Evolutionary conservation across 768 basidiomycete species (phyloP), one percentile per base, ranked within the genome.

Genomic region (Suillus weaverae): DNA sequence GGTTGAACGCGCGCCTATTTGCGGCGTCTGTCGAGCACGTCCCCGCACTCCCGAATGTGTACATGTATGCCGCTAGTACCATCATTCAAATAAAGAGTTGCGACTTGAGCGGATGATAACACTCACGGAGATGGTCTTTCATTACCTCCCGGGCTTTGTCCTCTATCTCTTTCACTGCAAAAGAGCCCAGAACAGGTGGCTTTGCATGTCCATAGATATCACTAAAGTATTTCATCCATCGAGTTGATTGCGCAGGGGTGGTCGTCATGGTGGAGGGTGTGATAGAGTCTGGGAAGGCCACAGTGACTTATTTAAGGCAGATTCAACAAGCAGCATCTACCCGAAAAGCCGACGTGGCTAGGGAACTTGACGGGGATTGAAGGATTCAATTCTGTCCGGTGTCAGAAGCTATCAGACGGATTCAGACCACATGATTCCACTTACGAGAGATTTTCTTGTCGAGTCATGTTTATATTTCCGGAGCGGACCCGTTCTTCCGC

Each of bases 11-110:
- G 46, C 77, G 81, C 39, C 80, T 81, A 70, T 96, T 95, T 59
- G 85, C 86, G 11, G 73, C 79, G 72, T 90, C 85, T 2, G 94
- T 95, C 35, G 83, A 79, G 62, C 81, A 80, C 3, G 85, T 84
- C 1, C 94, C 94, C 11, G 94, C 93, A 66, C 86, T 91, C 48
- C 91, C 91, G 63, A 84, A 85, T 3, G 89, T 88, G 70, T 94
- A 95, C 77, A 86, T 80, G 78, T 88, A 95, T 10, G 90, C 82
- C 76, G 63, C 87, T 91, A 81, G 10, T 14, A 7, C 30, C 20
- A 35, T 50, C 48, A 16, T 46, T 22, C 22, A 3, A 61, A 35
- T 33, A 63, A 60, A 16, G 60, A 55, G 36, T 30, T 35, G 26
- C 22, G 20, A 62, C 35, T 60, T 22, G 35, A 36, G 22, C 32